These are phyloP conservation scores for Zygosaccharomyces bisporus DNA, from an alignment of 805 yeast species.

Conservation along the genomic window DNA sequence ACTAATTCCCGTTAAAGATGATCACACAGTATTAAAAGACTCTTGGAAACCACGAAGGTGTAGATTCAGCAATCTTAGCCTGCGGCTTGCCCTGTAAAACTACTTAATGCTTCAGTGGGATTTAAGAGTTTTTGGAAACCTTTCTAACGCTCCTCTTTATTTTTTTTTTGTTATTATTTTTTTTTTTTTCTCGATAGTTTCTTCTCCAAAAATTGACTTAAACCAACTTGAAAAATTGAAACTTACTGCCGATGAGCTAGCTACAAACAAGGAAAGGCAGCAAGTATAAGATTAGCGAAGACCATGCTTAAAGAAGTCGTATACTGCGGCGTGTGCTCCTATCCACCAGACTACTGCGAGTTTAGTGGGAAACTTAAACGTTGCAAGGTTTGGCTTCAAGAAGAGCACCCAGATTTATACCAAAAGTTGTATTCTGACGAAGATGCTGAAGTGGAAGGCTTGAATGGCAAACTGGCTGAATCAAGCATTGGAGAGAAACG, in stretches of 20 bases:
- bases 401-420: constrained; percentile 53
- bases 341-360: constrained; percentile 91
- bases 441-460: constrained; percentile 42
- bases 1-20: constrained; percentile 5
- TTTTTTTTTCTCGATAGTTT: neutral
- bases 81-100: too few relatives aligned
- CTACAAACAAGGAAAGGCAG: neutral
- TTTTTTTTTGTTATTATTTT: too few relatives aligned
- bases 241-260: neutral
- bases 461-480: constrained; percentile 43
- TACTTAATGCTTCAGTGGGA: too few relatives aligned
- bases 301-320: constrained; percentile 40
- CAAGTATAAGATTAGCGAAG: neutral
- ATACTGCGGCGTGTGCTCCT: constrained; percentile 77
- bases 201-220: neutral
- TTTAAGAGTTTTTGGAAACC: neutral
- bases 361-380: constrained; percentile 77
- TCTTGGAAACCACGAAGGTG: neutral
- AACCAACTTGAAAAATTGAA: neutral
- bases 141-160: neutral
- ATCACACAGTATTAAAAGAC: neutral
- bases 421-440: constrained; percentile 55
- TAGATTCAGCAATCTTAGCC: neutral
- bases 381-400: constrained; percentile 79
- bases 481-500: constrained; percentile 67